A percentile compares a stretch with the other conserved stretches of the same genome.
phyloP scores from a whole-genome alignment of 164 flowering plant genomes.

The Macadamia tetraphylla region DNA sequence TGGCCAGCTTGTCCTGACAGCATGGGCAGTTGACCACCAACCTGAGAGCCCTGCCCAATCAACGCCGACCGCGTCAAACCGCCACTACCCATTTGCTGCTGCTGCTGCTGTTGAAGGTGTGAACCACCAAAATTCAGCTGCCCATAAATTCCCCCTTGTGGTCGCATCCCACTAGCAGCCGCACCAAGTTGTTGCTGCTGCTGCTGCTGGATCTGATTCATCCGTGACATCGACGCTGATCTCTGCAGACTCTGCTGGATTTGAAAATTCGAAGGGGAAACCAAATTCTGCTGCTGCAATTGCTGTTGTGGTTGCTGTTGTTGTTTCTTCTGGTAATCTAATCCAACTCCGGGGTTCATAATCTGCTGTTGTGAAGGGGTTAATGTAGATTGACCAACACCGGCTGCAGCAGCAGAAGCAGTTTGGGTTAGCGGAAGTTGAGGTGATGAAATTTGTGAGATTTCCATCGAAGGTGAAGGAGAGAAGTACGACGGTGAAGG shows the following conservation, averaged over 20 bases:
- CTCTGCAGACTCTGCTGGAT: conserved; percentile 49
- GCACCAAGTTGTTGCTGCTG: conserved; percentile 27
- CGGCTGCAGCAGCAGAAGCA: conserved; percentile 3
- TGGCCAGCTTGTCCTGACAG: conserved; percentile 54
- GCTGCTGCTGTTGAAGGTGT: conserved; percentile 27
- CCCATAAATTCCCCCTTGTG: conserved; percentile 50
- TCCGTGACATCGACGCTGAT: conserved; percentile 60
- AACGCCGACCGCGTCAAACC: conserved; percentile 48
- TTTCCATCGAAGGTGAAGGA: conserved; percentile 27
- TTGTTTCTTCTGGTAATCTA: conserved; percentile 14
- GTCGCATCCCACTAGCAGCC: conserved; percentile 23
- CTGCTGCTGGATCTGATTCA: conserved; percentile 45
- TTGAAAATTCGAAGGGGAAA: conserved; percentile 36
- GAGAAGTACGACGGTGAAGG: conserved; percentile 18
- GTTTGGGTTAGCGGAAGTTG: conserved; percentile 21
- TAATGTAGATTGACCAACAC: conserved; percentile 5
- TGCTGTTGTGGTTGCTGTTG: conserved; percentile 31
- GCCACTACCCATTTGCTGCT: conserved; percentile 37
- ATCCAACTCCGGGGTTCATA: conserved; percentile 12
- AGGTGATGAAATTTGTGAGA: conserved; percentile 41
- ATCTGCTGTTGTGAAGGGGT: conserved; percentile 14
- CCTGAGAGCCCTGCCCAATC: conserved; percentile 56
- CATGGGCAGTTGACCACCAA: conserved; percentile 44
- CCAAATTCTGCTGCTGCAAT: conserved; percentile 27
- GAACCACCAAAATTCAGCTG: conserved; percentile 51